Evolutionary conservation across 1,284 basidiomycete genomes (phyloP), one percentile per base, ranked within the genome.

Genomic region (Exobasidium rhododendri): DNA sequence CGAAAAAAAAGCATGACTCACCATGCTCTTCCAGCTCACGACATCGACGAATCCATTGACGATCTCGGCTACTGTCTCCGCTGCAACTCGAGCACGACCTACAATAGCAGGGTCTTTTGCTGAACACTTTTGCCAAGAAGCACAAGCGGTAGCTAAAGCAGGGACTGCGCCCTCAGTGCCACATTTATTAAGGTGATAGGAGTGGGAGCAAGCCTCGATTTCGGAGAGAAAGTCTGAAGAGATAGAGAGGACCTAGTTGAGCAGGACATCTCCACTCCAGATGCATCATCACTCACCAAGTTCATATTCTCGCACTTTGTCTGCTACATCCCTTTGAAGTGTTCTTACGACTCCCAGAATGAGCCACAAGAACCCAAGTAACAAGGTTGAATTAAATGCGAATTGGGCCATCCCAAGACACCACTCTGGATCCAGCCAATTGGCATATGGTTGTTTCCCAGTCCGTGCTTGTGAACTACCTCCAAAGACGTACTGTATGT

Each of bases 41-140:
- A 90, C 89, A 78, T 97, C 94, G 30, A 97, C 90, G 79, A 98
- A 98, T 6, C 91, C 88, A 80, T 97, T 96, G 71, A 97, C 87
- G 43, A 97, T 90, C 73, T 96, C 94, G 53, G 92, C 94, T 80
- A 97, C 89, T 53, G 94, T 88, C 83, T 97, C 92, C 58, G 94
- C 93, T 50, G 90, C 88, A 69, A 97, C 89, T 68, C 87, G 87
- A 59, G 92, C 90, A 55, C 91, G 88, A 0, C 92, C 92, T 24
- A 96, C 87, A 40, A 89, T 88, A 28, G 88, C 88, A 49, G 92
- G 92, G 82, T 97, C 92, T 60, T 91, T 89, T 79, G 89, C 88
- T 90, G 97, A 96, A 80, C 94, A 98, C n/a, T 87, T 86, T 75
- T 94, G 90, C 94, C 94, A 97, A 51, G 69, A 65, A 58, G 63